Conservation (phyloP, 805 yeast species). For the Soucietia sequanensis region DNA sequence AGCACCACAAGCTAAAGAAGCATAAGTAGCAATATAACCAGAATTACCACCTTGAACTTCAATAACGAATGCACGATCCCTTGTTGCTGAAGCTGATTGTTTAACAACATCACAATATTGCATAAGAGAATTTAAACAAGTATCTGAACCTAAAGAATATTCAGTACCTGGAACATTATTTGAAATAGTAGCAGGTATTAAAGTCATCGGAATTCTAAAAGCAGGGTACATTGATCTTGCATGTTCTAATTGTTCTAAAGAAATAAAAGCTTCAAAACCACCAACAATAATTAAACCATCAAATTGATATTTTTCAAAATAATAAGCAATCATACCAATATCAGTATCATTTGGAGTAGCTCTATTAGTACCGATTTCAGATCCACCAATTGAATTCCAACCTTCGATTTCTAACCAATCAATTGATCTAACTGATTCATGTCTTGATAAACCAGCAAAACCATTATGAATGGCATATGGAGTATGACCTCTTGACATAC, state of each 20-base stretch:
- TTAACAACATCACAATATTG: conserved; percentile 94
- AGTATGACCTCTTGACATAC: conserved; percentile 85
- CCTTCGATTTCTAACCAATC: conserved; percentile 84
- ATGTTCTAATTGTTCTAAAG: conserved; percentile 76
- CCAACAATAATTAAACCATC: conserved; percentile 92
- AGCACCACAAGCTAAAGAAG: conserved; percentile 87
- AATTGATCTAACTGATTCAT: conserved; percentile 74
- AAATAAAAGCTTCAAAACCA: conserved; percentile 94
- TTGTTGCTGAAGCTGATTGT: conserved; percentile 90
- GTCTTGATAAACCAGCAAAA: conserved; percentile 86
- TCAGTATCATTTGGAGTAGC: conserved; percentile 74
- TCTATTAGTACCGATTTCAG: conserved; percentile 96
- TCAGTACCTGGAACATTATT: conserved; percentile 99
- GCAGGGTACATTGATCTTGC: conserved; percentile 82
- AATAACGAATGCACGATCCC: conserved; percentile 92
- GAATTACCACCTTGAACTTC: conserved; percentile 98
- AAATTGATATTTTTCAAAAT: conserved; percentile 82
- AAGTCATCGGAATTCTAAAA: conserved; percentile 90
- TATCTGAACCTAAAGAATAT: conserved; percentile 91
- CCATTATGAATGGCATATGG: conserved; percentile 94
- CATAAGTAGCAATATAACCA: conserved; percentile 87
- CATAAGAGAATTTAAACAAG: conserved; percentile 88
- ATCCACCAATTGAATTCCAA: conserved; percentile 90
- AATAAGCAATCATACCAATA: conserved; percentile 87
- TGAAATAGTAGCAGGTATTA: conserved; percentile 93